Evolutionary conservation across 1,284 basidiomycete species (phyloP), one percentile per base, ranked within the genome.

Genomic region (Ceratobasidium sp.): DNA sequence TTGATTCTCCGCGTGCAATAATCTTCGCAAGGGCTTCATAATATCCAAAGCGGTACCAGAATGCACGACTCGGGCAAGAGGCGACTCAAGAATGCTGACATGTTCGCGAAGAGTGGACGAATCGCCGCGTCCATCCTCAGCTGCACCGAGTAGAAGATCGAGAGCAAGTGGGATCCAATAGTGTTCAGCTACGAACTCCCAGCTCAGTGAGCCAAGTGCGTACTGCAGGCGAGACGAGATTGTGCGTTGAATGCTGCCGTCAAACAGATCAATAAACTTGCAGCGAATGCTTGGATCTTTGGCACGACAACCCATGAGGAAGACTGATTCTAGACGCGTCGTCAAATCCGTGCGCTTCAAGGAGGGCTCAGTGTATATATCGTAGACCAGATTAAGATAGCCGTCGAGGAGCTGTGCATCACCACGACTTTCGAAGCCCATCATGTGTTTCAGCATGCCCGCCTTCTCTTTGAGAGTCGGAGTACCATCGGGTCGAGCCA

Each of bases 391-490:
- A 77, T 95, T 92, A 75, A 99, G 87, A 81, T 96, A 99, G 64
- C 92, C 89, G 75, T 91, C 90, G 82, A 95, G 94, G 3, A 99
- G 86, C 14, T 84, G 78, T 17, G 92, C 89, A 33, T 88, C 86
- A 76, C 91, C 91, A 60, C 93, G 90, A 51, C 87, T 87, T 84
- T 99, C 97, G 81, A 94, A 98, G 22, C 89, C 87, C 36, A 90
- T 89, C 96, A 99, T 98, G 82, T 96, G 96, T 81, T 95, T 89
- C 76, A 99, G 82, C 45, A 99, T 85, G 41, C 88, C 91, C 0
- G 97, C 93, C 83, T 99, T 99, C 84, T 99, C 98, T 84, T 98
- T 98, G 87, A 96, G 93, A 0, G 94, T 95, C 1, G 97, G 96
- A 80, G 94, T 94, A 41, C 80, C 73, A 74, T 97, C 95, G 69